phyloP scores from a whole-genome alignment of 2,329 filamentous ascomycete species.

The Aspergillus quadricinctus region DNA sequence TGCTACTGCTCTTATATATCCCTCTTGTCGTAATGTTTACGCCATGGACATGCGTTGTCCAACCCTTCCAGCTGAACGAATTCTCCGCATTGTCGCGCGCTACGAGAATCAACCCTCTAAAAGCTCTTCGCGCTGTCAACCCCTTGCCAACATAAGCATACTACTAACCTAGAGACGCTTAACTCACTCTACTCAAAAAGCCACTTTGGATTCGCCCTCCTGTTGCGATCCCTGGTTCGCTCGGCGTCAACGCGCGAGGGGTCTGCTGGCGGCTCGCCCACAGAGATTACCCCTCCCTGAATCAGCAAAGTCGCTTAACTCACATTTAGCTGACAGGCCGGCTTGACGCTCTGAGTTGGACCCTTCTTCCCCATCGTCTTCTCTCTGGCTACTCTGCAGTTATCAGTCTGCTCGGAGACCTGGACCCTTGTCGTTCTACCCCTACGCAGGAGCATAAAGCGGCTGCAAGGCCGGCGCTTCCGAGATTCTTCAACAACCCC shows the following conservation, averaged over 20 bases:
- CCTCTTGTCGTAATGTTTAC: neutral
- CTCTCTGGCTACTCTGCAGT: constrained; percentile 2
- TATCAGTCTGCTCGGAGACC: neutral
- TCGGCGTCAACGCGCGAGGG: constrained; percentile 14
- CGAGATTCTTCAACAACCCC: neutral
- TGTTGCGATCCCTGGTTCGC: constrained; percentile 12
- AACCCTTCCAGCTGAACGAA: neutral
- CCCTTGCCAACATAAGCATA: neutral
- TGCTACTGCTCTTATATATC: neutral
- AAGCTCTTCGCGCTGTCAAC: neutral
- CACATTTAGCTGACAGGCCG: neutral
- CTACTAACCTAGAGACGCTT: constrained; percentile 2
- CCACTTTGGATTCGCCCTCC: neutral
- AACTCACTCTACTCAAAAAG: neutral
- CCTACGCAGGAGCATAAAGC: constrained; percentile 4
- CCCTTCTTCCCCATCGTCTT: constrained; percentile 7
- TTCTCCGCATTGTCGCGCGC: constrained; percentile 18
- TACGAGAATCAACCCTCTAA: constrained; percentile 8
- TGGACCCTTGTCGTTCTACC: constrained; percentile 7
- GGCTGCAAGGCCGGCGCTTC: constrained; percentile 6
- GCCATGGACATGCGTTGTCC: neutral
- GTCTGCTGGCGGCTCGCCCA: constrained; percentile 15
- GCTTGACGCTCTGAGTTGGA: constrained; percentile 7
- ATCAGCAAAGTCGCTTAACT: constrained; percentile 1
- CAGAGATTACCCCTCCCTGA: constrained; percentile 2